Conservation (phyloP, 257 asterid genomes). For the Buddleja alternifolia region DNA sequence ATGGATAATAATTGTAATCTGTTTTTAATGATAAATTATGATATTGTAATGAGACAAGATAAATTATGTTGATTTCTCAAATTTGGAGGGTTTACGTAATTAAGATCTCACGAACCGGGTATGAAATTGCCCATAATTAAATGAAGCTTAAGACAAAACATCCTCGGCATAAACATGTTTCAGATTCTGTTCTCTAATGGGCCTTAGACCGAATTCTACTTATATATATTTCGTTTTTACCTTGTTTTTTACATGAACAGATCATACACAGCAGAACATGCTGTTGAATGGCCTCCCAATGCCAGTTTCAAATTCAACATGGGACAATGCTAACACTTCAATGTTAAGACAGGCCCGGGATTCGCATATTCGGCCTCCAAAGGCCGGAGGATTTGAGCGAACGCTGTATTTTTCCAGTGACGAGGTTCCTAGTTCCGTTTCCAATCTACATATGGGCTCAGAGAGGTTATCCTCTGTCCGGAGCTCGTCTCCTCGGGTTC, state of each 20-base stretch:
- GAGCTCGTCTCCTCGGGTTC: slow-evolving; percentile 29
- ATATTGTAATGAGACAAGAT: too few species aligned
- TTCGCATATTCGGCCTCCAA: slow-evolving; percentile 30
- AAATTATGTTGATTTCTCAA: too few species aligned
- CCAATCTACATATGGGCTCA: slow-evolving; percentile 28
- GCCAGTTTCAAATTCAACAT: slow-evolving; percentile 33
- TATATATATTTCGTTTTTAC: too few species aligned
- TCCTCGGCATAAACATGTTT: too few species aligned
- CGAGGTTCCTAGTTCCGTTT: slow-evolving; percentile 25
- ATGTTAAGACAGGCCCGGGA: slow-evolving; percentile 18
- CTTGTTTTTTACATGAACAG: slow-evolving; percentile 26
- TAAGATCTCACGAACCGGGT: too few species aligned
- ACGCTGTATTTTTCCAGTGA: not conserved
- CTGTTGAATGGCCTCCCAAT: slow-evolving; percentile 38
- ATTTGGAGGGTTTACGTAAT: too few species aligned
- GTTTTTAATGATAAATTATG: too few species aligned
- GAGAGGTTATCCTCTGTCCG: slow-evolving; percentile 24
- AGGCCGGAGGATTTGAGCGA: slow-evolving; percentile 13
- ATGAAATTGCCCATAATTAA: too few species aligned
- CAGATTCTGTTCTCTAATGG: too few species aligned
- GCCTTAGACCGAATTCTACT: too few species aligned
- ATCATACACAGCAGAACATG: slow-evolving; percentile 33
- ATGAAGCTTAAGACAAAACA: too few species aligned
- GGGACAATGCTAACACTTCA: slow-evolving; percentile 29
- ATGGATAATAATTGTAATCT: too few species aligned